These are phyloP conservation scores for Pelargonium cotyledonis DNA, from an alignment of 441 rosid genomes.

Conservation along the genomic window DNA sequence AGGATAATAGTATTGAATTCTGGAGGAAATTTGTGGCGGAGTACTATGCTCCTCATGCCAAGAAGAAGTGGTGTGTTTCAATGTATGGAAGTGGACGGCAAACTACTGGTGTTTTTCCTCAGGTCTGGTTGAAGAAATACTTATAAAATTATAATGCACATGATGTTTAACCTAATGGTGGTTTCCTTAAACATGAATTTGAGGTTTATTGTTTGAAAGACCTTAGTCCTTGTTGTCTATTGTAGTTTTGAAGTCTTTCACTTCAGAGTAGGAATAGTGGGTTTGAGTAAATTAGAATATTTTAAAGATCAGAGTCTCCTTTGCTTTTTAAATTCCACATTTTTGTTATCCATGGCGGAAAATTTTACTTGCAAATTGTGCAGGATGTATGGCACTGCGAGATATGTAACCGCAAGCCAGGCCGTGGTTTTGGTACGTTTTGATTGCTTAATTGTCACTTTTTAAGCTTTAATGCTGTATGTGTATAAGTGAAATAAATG, in stretches of 20 bases:
- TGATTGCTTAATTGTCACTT: neutral
- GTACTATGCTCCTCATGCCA: conserved; percentile 64
- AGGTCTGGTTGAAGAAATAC: conserved; percentile 41
- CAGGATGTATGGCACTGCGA: conserved; percentile 99
- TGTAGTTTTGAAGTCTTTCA: conserved; percentile 11
- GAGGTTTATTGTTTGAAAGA: conserved; percentile 13
- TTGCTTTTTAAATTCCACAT: conserved; percentile 7
- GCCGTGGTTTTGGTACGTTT: conserved; percentile 93
- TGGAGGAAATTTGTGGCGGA: conserved; percentile 81
- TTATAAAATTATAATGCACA: neutral
- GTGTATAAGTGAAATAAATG: neutral
- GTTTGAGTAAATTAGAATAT: neutral
- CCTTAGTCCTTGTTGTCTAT: neutral
- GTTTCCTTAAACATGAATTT: conserved; percentile 11
- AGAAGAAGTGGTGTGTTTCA: conserved; percentile 84
- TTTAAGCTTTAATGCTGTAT: neutral
- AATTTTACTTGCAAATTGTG: conserved; percentile 22
- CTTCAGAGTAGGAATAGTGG: neutral
- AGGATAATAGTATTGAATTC: conserved; percentile 82
- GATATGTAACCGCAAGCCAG: conserved; percentile 95
- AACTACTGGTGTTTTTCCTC: conserved; percentile 72
- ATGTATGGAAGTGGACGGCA: conserved; percentile 78
- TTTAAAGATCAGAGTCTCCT: neutral
- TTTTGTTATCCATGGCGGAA: conserved; percentile 16
- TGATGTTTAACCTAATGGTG: neutral